These are phyloP conservation scores for Brassica balearica DNA, from an alignment of 441 rosid species.

Conservation along the genomic window DNA sequence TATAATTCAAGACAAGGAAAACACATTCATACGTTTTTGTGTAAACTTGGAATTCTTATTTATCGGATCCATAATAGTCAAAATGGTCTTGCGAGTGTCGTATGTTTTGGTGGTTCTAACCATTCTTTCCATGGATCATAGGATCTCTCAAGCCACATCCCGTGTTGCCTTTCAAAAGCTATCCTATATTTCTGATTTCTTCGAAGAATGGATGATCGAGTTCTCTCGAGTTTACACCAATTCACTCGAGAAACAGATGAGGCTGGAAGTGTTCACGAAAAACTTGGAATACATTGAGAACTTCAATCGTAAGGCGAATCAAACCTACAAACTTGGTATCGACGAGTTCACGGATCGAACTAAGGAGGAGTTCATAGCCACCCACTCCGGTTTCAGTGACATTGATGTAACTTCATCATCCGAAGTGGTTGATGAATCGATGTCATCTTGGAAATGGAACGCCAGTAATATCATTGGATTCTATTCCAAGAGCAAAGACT, in stretches of 20 bases:
- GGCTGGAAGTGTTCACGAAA: slow-evolving; percentile 9
- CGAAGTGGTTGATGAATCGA: not conserved
- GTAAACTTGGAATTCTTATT: not conserved
- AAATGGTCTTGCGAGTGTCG: not conserved
- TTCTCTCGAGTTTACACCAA: slow-evolving; percentile 4
- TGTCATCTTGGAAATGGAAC: slow-evolving; percentile 36
- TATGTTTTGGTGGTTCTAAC: slow-evolving; percentile 3
- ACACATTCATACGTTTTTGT: not conserved
- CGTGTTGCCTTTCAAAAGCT: not conserved
- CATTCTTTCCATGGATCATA: not conserved
- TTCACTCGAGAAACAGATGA: not conserved
- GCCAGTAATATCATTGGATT: not conserved
- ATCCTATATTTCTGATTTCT: not conserved
- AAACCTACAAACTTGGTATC: slow-evolving; percentile 43
- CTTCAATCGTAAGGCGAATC: slow-evolving; percentile 7
- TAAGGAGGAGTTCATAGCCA: slow-evolving; percentile 43
- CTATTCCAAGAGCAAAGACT: slow-evolving; percentile 41
- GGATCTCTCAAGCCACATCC: slow-evolving; percentile 15
- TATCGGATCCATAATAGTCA: slow-evolving; percentile 32
- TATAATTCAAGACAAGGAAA: not conserved
- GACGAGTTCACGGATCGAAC: slow-evolving; percentile 49
- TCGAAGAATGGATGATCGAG: not conserved
- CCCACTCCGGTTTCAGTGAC: slow-evolving; percentile 31
- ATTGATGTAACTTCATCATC: not conserved
- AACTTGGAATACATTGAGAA: not conserved